Evolutionary conservation across 2,329 filamentous ascomycete species (phyloP).

Genomic region (Akanthomyces dipterigenus): DNA sequence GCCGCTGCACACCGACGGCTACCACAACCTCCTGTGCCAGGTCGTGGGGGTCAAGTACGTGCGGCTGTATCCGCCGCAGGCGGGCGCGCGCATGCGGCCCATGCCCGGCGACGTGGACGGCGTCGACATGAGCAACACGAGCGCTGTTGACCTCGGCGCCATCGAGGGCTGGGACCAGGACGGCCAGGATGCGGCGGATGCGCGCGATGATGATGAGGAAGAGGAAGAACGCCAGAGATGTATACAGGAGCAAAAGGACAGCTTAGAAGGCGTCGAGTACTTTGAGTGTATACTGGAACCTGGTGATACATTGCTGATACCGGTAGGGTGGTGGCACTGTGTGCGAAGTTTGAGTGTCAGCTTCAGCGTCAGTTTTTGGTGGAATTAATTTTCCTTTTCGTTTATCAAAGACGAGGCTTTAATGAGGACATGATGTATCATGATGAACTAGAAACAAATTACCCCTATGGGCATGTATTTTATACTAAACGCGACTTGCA

Average conservation of each 20-base stretch:
- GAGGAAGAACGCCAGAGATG: slow-evolving; percentile 26
- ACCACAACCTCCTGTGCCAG: slow-evolving; percentile 87
- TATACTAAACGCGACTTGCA: neutral
- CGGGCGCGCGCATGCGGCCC: slow-evolving; percentile 53
- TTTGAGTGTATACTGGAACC: slow-evolving; percentile 72
- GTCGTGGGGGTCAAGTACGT: slow-evolving; percentile 88
- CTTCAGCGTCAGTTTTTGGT: slow-evolving; percentile 97
- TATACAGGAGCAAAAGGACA: slow-evolving; percentile 28
- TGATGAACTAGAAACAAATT: neutral
- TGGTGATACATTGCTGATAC: slow-evolving; percentile 84
- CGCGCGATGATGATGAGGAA: slow-evolving; percentile 12
- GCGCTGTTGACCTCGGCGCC: slow-evolving; percentile 65
- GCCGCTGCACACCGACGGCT: slow-evolving; percentile 86
- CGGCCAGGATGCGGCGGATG: slow-evolving; percentile 15
- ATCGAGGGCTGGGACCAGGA: slow-evolving; percentile 53
- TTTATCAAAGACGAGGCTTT: neutral
- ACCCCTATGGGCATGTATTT: neutral
- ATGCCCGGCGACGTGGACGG: slow-evolving; percentile 53
- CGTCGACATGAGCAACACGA: slow-evolving; percentile 92
- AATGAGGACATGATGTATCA: neutral
- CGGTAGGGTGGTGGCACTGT: slow-evolving; percentile 97
- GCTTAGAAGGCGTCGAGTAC: slow-evolving; percentile 48
- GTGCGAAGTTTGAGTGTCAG: slow-evolving; percentile 78
- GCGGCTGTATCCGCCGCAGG: slow-evolving; percentile 70
- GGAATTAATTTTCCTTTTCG: slow-evolving; percentile 46